Evolutionary conservation across 495 filamentous ascomycete species (phyloP).

Genomic region (Tuber umbilicatum): DNA sequence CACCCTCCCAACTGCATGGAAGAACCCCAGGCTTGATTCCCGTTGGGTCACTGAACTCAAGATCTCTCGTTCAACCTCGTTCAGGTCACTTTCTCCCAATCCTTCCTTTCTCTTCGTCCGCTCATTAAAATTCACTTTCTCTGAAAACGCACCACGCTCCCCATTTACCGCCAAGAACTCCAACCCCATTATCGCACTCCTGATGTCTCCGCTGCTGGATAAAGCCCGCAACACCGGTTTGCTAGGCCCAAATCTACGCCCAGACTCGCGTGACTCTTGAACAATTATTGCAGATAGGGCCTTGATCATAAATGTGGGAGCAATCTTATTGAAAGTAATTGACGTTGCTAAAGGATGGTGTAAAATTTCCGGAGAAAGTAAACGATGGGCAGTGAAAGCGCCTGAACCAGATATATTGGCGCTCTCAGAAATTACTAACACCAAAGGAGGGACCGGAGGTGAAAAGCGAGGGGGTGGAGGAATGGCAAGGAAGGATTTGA

Average conservation of each 20-base stretch:
- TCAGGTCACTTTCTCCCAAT: constrained; percentile 54
- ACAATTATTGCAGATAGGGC: constrained; percentile 70
- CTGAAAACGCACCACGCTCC: constrained; percentile 50
- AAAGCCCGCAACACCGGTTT: constrained; percentile 61
- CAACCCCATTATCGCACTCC: constrained; percentile 79
- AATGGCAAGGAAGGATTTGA: constrained; percentile 46
- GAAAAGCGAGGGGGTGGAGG: constrained; percentile 9
- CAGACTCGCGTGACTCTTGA: constrained; percentile 70
- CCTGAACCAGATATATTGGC: constrained; percentile 50
- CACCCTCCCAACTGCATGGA: constrained; percentile 92
- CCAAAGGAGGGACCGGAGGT: constrained; percentile 58
- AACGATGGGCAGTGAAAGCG: constrained; percentile 79
- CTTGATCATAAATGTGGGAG: constrained; percentile 76
- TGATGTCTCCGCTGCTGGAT: constrained; percentile 79
- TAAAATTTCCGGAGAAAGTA: constrained; percentile 78
- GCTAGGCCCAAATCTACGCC: constrained; percentile 59
- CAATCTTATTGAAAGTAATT: constrained; percentile 88
- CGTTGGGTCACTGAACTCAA: constrained; percentile 68
- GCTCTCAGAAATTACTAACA: constrained; percentile 88
- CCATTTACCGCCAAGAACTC: constrained; percentile 82
- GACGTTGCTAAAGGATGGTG: constrained; percentile 65
- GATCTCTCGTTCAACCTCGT: constrained; percentile 64
- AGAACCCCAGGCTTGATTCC: constrained; percentile 81
- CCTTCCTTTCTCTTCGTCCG: constrained; percentile 46
- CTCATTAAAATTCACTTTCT: neutral